Conservation (phyloP, 2,329 filamentous ascomycete genomes). For the Fusarium sp. region DNA sequence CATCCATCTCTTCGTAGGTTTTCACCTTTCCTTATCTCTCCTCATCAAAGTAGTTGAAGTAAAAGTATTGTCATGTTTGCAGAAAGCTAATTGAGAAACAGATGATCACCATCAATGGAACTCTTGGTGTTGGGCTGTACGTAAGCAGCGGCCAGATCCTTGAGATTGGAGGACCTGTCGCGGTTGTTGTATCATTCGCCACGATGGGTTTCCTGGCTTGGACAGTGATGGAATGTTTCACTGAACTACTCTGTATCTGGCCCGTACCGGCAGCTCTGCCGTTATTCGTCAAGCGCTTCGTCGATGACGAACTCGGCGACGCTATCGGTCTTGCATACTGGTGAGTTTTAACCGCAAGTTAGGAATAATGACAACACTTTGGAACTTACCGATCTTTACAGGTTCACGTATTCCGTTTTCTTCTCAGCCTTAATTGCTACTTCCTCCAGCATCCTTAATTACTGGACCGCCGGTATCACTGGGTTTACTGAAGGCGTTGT, state of each 20-base stretch:
- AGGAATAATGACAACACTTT: too few relatives aligned
- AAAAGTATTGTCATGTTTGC: too few relatives aligned
- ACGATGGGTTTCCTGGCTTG: neutral
- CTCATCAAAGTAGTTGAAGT: too few relatives aligned
- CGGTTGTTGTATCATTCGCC: neutral
- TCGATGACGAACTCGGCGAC: neutral
- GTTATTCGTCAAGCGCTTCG: neutral
- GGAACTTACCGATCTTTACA: too few relatives aligned
- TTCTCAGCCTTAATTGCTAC: neutral
- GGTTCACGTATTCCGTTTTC: neutral
- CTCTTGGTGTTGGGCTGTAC: neutral
- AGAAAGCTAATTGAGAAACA: neutral
- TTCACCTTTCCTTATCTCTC: too few relatives aligned
- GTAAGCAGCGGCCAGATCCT: neutral
- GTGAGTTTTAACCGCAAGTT: neutral
- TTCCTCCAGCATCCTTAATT: neutral
- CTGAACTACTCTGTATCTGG: neutral
- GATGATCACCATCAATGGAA: slow-evolving; percentile 1
- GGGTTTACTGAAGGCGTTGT: neutral
- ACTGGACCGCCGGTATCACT: neutral
- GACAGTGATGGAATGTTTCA: neutral
- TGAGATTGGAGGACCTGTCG: neutral
- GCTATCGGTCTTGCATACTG: neutral
- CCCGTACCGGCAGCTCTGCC: neutral
- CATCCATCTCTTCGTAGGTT: too few relatives aligned